Conservation (phyloP, 169 alveolate genomes). For the Babesia ovata region DNA sequence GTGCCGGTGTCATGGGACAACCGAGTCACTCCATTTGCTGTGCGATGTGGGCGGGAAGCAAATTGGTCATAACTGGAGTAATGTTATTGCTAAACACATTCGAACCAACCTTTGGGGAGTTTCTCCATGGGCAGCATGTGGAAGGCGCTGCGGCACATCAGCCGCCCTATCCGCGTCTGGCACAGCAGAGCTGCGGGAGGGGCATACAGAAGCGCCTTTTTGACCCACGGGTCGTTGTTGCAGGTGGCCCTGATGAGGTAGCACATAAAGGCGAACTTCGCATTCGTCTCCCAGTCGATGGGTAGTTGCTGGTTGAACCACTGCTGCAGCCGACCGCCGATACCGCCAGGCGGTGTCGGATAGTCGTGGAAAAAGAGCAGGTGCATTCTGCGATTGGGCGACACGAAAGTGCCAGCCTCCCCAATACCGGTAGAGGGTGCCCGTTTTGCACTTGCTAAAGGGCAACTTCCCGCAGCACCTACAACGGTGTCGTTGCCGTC, state of each 20-base stretch:
- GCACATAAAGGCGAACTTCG: conserved; percentile 44
- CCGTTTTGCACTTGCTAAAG: background rate
- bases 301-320: conserved; percentile 42
- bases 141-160: conserved; percentile 19
- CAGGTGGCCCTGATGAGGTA: conserved; percentile 34
- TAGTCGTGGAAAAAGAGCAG: conserved; percentile 35
- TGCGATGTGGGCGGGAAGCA: conserved; percentile 55
- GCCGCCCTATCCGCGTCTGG: conserved; percentile 41
- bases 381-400: conserved; percentile 26
- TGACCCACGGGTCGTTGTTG: conserved; percentile 23
- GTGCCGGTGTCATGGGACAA: no score
- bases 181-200: conserved; percentile 31
- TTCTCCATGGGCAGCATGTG: conserved; percentile 41
- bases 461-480: background rate
- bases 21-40: conserved; percentile 8
- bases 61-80: conserved; percentile 27
- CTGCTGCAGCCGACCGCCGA: background rate
- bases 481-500: background rate
- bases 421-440: background rate
- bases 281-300: conserved; percentile 8
- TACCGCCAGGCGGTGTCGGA: conserved; percentile 17
- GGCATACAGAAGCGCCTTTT: conserved; percentile 5
- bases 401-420: background rate
- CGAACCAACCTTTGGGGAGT: conserved; percentile 53
- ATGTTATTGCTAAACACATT: background rate